Base-by-base conservation (phyloP, 176 grass and related monocot genomes). In the Rhynchospora breviuscula region DNA sequence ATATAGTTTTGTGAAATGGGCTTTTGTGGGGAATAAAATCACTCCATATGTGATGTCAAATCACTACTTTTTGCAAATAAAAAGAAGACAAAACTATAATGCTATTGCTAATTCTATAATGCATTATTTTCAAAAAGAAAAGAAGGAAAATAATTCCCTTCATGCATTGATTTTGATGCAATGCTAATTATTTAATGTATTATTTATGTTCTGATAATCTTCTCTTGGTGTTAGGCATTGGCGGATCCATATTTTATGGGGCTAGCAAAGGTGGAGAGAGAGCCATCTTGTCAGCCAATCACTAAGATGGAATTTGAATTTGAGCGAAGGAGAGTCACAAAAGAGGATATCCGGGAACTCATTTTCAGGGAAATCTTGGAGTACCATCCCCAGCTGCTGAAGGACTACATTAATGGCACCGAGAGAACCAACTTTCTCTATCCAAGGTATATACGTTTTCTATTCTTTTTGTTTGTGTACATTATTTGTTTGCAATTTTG, bases 231-330 rank as follows among this genome's bases (percentile, higher is more conserved):
- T 53, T 81, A 99, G 96, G 88, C 96, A 85, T 64, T 99, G 85
- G 87, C 85, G 46, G 89, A 99, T 91, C 93, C 91, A 17, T 99
- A 99, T 84, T 99, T 99, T 57, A 99, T 92, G 87, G 96, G 96
- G 56, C 80, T 99, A 8, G 85, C 96, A 43, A 99, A 93, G 69
- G 78, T 89, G 87, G 93, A 99, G 80, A 93, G 96, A 88, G 96
- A 99, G 81, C 96, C 96, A 78, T 99, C 91, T 7, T 92, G 96
- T 70, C 93, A 91, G 76, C 96, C 93, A 31, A 99, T 99, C 59
- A 91, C 88, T 54, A 99, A 99, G 79, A 93, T 99, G 93, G 96
- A 99, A 81, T 99, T 99, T 75, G 96, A 99, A 67, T 99, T 99
- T 81, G 96, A 99, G 79, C 86, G 91, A 53, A 91, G 89, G 84